Base-by-base conservation (phyloP, 345 rosid species). In the Salix brachista region DNA sequence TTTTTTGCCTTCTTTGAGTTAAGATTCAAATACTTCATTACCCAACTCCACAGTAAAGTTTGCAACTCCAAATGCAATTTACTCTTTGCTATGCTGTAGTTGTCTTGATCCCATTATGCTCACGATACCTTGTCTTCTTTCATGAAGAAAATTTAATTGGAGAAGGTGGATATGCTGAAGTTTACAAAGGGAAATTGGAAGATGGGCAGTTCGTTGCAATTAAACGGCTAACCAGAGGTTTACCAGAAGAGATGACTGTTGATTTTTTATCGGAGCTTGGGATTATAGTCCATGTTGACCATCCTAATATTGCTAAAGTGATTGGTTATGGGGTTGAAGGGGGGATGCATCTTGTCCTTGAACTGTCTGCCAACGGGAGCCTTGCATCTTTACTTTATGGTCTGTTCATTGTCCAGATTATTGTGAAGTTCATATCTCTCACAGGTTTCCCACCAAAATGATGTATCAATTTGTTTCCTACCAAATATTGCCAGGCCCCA, bases 301-400 rank as follows among this genome's bases (percentile, higher is more conserved):
- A 90, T 85, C 97, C 99, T n/a, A 90, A 91, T 75, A 91, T 93
- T 69, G 99, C 99, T 73, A 91, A 87, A 79, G 78, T 91, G 67
- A 88, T 93, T 69, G 99, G 97, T 1, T 90, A 91, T 68, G 92
- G 99, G 41, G 93, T 95, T 67, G 99, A 93, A 86, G 97, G 93
- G 74, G 99, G 97, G 52, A 91, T 95, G 99, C 90, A 91, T 82
- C 93, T 93, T 80, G 92, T 93, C 78, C 94, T 95, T 82, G 86
- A 93, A 75, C 83, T 93, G 70, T 95, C 99, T 73, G 92, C 93
- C 77, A 88, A 88, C 67, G 98, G 97, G 42, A 92, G 97, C 87
- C 86, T 94, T 3, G 89, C 97, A 39, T 89, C 97, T 69, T 78
- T 94, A 69, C 94, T 94, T 74, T 90, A 94, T 67, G 96, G 98